Conservation (phyloP, 495 filamentous ascomycete genomes). For the Xylaria nigripes region DNA sequence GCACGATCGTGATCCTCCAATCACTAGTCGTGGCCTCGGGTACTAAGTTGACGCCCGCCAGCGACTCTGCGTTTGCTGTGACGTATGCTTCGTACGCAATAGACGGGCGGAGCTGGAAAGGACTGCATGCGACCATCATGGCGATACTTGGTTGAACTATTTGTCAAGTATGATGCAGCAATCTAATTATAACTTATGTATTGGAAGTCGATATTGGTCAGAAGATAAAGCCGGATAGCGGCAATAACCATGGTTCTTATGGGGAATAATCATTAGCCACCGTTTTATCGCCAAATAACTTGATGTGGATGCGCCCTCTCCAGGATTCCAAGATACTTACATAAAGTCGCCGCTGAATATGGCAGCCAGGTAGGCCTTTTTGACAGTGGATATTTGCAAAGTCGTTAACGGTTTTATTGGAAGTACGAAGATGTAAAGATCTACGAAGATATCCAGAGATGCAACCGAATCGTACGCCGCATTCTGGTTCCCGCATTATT, state of each 20-base stretch:
- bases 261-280: not conserved
- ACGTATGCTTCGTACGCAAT: not conserved
- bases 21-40: not conserved
- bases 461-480: not conserved
- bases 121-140: constrained; percentile 1
- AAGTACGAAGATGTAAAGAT: constrained; percentile 1
- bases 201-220: not conserved
- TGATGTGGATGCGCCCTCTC: no score
- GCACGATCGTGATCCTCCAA: not conserved
- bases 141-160: constrained; percentile 4
- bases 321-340: not conserved
- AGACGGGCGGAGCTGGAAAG: not conserved
- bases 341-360: constrained; percentile 7
- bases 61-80: not conserved
- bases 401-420: not conserved
- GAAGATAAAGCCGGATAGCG: constrained; percentile 2
- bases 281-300: not conserved
- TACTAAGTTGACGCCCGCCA: not conserved
- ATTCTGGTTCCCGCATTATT: constrained; percentile 1
- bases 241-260: constrained; percentile 1
- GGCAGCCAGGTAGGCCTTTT: constrained; percentile 1
- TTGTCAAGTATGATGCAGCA: not conserved
- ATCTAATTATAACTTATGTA: not conserved
- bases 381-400: not conserved
- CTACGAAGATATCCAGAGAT: constrained; percentile 3